Conservation (phyloP, 495 filamentous ascomycete species). For the Astrocystis sublimbata region DNA sequence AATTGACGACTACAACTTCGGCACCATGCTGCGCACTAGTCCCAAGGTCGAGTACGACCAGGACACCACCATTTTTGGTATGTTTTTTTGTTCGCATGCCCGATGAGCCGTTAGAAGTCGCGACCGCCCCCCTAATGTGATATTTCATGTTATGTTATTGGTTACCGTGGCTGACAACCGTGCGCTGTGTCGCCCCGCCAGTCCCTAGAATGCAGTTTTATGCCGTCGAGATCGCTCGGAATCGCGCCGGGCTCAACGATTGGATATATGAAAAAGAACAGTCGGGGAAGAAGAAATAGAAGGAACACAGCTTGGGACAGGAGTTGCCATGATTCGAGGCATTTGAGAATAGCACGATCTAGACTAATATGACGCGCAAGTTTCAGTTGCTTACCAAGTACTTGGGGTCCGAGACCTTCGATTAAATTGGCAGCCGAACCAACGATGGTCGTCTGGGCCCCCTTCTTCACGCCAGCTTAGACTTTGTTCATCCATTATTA, state of each 20-base stretch:
- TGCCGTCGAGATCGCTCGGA: conserved; percentile 92
- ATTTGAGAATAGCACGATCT: not conserved
- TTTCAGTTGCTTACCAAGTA: not conserved
- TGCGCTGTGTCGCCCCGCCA: conserved; percentile 26
- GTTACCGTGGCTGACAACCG: not conserved
- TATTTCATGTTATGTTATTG: not conserved
- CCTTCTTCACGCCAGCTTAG: not conserved
- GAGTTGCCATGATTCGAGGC: not conserved
- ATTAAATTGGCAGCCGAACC: not conserved
- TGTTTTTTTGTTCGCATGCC: too few species aligned
- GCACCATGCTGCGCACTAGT: conserved; percentile 81
- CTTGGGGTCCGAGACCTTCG: not conserved
- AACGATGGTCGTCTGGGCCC: not conserved
- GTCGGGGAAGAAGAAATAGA: conserved; percentile 33
- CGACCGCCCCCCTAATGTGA: not conserved
- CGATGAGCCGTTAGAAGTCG: too few species aligned
- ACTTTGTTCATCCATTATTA: not conserved
- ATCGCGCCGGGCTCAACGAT: conserved; percentile 86
- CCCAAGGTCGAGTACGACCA: conserved; percentile 82
- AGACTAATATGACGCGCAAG: not conserved
- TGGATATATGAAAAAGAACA: conserved; percentile 84
- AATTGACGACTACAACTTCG: conserved; percentile 95
- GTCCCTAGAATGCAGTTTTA: conserved; percentile 97
- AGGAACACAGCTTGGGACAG: not conserved
- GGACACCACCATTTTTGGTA: conserved; percentile 90